Percentiles rank a stretch among this genome's conserved stretches.
These are phyloP conservation scores for Paecilomyces sp. DNA, from an alignment of 2,329 filamentous ascomycete species.

Conservation along the genomic window DNA sequence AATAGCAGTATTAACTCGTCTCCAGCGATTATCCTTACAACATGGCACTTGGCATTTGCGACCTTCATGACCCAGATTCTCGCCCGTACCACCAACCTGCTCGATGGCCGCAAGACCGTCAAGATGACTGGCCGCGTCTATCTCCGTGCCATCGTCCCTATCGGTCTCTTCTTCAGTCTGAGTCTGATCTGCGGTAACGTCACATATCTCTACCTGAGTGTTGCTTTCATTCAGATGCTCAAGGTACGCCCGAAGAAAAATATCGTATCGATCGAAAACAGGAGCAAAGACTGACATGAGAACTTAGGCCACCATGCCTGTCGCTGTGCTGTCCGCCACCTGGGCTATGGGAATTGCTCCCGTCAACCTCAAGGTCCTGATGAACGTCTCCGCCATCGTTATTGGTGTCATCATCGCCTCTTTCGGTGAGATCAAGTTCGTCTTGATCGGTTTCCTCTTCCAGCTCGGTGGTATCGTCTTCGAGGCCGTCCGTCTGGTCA, in stretches of 20 bases:
- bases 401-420: constrained; percentile 92
- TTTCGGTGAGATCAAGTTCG: constrained; percentile 91
- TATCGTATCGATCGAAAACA: not conserved
- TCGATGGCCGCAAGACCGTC: constrained; percentile 90
- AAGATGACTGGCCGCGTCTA: constrained; percentile 97
- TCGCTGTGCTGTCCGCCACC: constrained; percentile 81
- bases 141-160: constrained; percentile 85
- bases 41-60: constrained; percentile 91
- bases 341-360: constrained; percentile 81
- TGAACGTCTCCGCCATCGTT: constrained; percentile 92
- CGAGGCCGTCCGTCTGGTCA: constrained; percentile 73
- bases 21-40: constrained; percentile 63
- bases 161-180: constrained; percentile 91
- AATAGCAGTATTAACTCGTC: constrained; percentile 9
- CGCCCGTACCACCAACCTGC: constrained; percentile 77
- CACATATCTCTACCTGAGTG: constrained; percentile 89
- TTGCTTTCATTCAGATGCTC: constrained; percentile 98
- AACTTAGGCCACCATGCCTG: constrained; percentile 77
- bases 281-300: constrained; percentile 5
- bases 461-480: constrained; percentile 71
- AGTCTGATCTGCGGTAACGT: constrained; percentile 95
- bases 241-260: constrained; percentile 60
- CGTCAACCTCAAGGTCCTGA: constrained; percentile 76
- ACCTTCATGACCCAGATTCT: constrained; percentile 91
- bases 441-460: constrained; percentile 54